phyloP scores from a whole-genome alignment of 768 basidiomycete genomes.

The Boletales sp. region DNA sequence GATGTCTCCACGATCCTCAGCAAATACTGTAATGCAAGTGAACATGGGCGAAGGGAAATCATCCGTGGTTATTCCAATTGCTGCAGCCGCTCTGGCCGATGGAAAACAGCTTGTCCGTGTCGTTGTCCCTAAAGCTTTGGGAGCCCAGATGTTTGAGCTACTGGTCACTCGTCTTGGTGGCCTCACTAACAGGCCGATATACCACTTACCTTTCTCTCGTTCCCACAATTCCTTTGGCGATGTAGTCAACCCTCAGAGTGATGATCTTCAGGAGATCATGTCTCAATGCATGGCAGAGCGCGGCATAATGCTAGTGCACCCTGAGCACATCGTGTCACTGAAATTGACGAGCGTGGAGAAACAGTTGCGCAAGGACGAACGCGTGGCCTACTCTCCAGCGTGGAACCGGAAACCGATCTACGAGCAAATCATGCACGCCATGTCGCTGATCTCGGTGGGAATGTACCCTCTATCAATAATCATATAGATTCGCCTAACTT shows the following conservation, averaged over 20 bases:
- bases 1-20: too few species aligned
- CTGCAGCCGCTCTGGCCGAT: too few species aligned
- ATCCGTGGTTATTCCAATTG: too few species aligned
- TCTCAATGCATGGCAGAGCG: constrained; percentile 26
- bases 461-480: not conserved
- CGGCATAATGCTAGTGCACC: not conserved
- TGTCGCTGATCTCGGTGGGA: not conserved
- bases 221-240: constrained; percentile 10
- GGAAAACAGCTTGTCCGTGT: too few species aligned
- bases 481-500: constrained; percentile 10
- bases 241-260: not conserved
- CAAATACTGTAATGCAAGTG: too few species aligned
- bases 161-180: constrained; percentile 34
- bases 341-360: not conserved
- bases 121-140: not conserved
- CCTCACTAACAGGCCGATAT: constrained; percentile 17
- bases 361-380: constrained; percentile 33
- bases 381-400: constrained; percentile 12
- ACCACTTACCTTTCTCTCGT: not conserved
- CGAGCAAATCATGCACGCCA: not conserved
- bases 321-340: not conserved
- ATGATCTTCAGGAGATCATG: constrained; percentile 25
- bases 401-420: not conserved
- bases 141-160: not conserved
- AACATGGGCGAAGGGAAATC: too few species aligned